phyloP scores from a whole-genome alignment of 345 rosid genomes.

The Syzygium oleosum region DNA sequence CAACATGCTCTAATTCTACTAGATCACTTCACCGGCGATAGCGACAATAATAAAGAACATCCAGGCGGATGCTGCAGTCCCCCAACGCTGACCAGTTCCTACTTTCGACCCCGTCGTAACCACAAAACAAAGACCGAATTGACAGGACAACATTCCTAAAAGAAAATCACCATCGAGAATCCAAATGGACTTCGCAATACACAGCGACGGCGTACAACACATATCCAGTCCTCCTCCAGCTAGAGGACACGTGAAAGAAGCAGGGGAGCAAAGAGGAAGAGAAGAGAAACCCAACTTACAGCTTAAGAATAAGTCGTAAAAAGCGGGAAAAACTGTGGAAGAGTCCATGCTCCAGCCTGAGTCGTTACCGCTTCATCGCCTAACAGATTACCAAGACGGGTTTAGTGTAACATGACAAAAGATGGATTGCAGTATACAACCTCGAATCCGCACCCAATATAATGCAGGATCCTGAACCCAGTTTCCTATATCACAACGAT shows the following conservation, averaged over 20 bases:
- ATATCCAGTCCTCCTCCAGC: no score
- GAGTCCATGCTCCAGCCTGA: conserved; percentile 79
- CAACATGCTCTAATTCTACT: background rate
- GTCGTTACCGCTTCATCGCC: conserved; percentile 76
- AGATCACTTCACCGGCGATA: background rate
- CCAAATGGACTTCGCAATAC: background rate
- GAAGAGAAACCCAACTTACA: conserved; percentile 13
- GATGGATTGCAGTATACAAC: background rate
- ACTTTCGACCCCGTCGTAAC: background rate
- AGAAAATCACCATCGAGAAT: background rate
- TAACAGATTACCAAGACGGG: conserved; percentile 7
- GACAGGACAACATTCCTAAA: background rate
- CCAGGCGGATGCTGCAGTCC: background rate
- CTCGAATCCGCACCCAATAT: background rate
- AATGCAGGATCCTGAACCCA: background rate
- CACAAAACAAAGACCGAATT: background rate
- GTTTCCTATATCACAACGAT: background rate
- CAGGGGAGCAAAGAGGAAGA: background rate
- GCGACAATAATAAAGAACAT: background rate
- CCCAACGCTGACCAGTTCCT: background rate
- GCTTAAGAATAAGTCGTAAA: background rate
- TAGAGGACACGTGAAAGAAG: background rate
- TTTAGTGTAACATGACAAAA: background rate
- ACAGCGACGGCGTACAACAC: background rate
- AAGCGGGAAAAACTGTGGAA: conserved; percentile 33